Conservation (phyloP, 331 rosid species). For the Ulmus americana region DNA sequence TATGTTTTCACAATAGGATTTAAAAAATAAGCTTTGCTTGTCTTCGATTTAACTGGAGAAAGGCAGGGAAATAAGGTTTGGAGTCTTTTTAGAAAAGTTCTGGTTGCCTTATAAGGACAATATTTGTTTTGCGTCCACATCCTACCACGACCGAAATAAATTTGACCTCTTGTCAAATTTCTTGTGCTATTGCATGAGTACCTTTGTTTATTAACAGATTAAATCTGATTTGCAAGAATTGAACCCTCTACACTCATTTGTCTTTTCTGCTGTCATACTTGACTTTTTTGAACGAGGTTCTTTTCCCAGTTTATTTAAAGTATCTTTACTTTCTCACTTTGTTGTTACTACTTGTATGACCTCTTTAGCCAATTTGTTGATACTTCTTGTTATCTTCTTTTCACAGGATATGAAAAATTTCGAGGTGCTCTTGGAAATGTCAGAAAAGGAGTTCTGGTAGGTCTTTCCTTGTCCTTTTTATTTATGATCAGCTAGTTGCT, state of each 20-base stretch:
- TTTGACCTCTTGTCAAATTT: not conserved
- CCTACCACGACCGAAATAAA: not conserved
- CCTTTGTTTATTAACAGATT: too few relatives aligned
- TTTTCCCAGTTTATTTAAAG: not conserved
- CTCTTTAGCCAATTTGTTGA: slow-evolving; percentile 12
- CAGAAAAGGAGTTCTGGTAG: slow-evolving; percentile 95
- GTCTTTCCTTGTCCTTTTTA: slow-evolving; percentile 16
- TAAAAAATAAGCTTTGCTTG: not conserved
- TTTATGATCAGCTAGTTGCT: not conserved
- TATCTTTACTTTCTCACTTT: slow-evolving; percentile 7
- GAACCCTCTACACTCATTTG: too few relatives aligned
- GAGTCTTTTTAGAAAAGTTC: not conserved
- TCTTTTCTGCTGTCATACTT: too few relatives aligned
- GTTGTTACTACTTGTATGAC: not conserved
- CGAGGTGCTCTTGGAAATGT: slow-evolving; percentile 94
- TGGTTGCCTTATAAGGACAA: not conserved
- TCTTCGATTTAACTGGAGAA: not conserved
- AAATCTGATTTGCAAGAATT: too few relatives aligned
- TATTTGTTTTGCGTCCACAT: not conserved
- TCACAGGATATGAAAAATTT: slow-evolving; percentile 66
- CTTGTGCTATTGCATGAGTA: not conserved
- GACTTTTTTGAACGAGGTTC: not conserved
- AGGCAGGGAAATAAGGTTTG: not conserved
- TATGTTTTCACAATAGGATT: not conserved
- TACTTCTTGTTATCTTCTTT: slow-evolving; percentile 14